Evolutionary conservation across 495 filamentous ascomycete genomes (phyloP).

Genomic region (Aspergillus indologenus): DNA sequence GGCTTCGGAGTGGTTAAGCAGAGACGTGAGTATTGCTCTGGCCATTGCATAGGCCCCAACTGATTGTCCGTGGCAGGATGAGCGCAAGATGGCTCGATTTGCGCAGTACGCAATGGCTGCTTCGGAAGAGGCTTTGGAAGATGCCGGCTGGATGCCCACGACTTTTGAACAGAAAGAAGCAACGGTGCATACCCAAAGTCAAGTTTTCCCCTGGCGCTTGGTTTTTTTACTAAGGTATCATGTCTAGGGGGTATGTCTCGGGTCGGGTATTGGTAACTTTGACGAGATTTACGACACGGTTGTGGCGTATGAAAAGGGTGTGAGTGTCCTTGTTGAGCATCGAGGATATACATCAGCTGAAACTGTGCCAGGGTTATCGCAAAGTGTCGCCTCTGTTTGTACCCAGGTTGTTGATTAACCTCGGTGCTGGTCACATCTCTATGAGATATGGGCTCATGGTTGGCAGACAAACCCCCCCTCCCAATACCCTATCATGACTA

Average conservation of each 20-base stretch:
- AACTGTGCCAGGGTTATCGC: constrained; percentile 65
- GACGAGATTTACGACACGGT: constrained; percentile 85
- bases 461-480: constrained; percentile 2
- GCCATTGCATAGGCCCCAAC: background rate
- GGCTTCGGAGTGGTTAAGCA: constrained; percentile 70
- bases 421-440: constrained; percentile 90
- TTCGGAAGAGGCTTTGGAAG: constrained; percentile 77
- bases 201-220: background rate
- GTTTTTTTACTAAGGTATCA: background rate
- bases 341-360: background rate
- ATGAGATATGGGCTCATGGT: constrained; percentile 87
- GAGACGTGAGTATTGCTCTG: constrained; percentile 39
- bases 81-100: constrained; percentile 86
- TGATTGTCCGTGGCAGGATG: constrained; percentile 47
- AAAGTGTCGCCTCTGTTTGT: constrained; percentile 93
- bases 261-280: constrained; percentile 94
- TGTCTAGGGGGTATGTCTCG: constrained; percentile 75
- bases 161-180: constrained; percentile 60
- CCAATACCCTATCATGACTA: background rate
- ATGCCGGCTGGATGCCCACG: constrained; percentile 75
- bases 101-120: constrained; percentile 89
- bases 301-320: constrained; percentile 69
- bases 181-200: constrained; percentile 49
- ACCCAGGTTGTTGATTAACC: constrained; percentile 86
- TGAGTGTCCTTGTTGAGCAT: constrained; percentile 34